Evolutionary conservation across 106 monocot genomes (phyloP), one percentile per base, ranked within the genome.

Genomic region (Dendrobium catenatum): DNA sequence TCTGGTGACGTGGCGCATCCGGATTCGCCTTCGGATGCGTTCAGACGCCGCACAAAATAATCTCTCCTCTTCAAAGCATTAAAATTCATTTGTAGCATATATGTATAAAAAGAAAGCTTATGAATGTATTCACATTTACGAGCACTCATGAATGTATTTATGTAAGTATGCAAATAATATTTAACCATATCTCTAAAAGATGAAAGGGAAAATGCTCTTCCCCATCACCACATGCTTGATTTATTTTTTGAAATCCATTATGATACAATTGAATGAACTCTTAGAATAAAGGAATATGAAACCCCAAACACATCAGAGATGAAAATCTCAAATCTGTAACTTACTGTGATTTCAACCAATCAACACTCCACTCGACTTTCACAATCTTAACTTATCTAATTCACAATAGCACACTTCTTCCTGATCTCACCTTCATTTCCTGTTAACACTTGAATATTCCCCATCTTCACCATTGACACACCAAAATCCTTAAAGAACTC

Each of bases 401-500:
- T 90, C 26, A 88, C 78, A 26, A 88, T 31, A 5, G 84, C 82
- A 26, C 90, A 90, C 10, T 88, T 59, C 80, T 86, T 88, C 48
- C 90, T 86, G 24, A 90, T 88, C 84, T 90, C 88, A 1, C 90
- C 90, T 18, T 42, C 19, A 6, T 77, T 79, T n/a, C 88, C 90
- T 6, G 90, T 88, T 59, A 86, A 86, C 20, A 90, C 90, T 51
- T 80, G 76, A 73, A 90, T 43, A 42, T 42, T 76, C 2, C 83
- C 83, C 84, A 90, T 56, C 82, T 90, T 90, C 86, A 82, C 86
- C 90, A 90, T 88, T 0, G 90, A 78, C 31, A 54, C 26, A 10
- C 77, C 80, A 47, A 88, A 90, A 1, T 46, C 10, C 16, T 84
- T 73, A 56, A 90, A 88, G 10, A 80, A 33, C 24, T 79, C 77